Percentiles rank a stretch among this genome's conserved stretches.
These are phyloP conservation scores for Moesziomyces aphidis DNA, from an alignment of 1,284 basidiomycete genomes.

Conservation along the genomic window DNA sequence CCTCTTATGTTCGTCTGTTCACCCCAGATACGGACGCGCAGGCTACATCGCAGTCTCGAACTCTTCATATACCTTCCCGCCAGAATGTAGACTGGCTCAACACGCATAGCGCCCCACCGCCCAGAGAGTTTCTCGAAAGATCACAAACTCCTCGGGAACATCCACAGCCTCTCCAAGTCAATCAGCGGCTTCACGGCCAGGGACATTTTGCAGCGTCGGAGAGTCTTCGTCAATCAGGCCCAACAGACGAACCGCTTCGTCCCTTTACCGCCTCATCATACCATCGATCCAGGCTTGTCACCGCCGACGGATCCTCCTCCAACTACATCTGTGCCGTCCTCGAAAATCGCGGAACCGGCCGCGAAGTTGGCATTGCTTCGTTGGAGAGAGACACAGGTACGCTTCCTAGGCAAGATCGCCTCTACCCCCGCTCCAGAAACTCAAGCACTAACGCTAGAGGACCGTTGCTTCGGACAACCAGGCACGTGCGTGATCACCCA, in stretches of 20 bases:
- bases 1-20: slow-evolving; percentile 21
- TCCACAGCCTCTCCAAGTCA: not conserved
- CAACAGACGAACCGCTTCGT: slow-evolving; percentile 13
- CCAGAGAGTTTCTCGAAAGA: slow-evolving; percentile 11
- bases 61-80: too few relatives aligned
- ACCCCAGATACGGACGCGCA: slow-evolving; percentile 12
- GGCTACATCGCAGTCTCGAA: too few relatives aligned
- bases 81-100: slow-evolving; percentile 10
- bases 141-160: slow-evolving; percentile 2
- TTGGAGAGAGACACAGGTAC: slow-evolving; percentile 83
- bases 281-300: slow-evolving; percentile 36
- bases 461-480: slow-evolving; percentile 68
- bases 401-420: not conserved
- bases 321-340: slow-evolving; percentile 47
- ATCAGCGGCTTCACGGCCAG: not conserved
- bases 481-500: slow-evolving; percentile 65
- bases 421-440: not conserved
- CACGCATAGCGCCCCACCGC: slow-evolving; percentile 12
- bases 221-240: too few relatives aligned
- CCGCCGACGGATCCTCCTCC: slow-evolving; percentile 33
- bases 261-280: slow-evolving; percentile 46
- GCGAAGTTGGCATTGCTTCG: slow-evolving; percentile 86
- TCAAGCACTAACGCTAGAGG: not conserved
- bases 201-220: not conserved
- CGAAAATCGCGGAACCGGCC: slow-evolving; percentile 72